Conservation (phyloP, 2,329 filamentous ascomycete species). For the Paecilomyces fulvus region DNA sequence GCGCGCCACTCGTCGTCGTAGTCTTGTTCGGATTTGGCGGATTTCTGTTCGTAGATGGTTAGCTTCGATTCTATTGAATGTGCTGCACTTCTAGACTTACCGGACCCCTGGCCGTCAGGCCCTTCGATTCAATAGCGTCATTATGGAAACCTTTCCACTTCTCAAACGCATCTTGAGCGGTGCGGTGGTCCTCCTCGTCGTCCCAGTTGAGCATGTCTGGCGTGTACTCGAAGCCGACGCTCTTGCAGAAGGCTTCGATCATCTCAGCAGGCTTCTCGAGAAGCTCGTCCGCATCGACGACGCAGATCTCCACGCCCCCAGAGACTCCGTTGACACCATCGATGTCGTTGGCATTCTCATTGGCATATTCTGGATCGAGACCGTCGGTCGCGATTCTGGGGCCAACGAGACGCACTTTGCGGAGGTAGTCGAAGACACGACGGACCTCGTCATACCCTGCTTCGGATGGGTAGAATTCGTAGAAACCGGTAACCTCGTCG, state of each 20-base stretch:
- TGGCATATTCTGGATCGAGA: constrained; percentile 21
- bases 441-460: constrained; percentile 86
- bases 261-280: constrained; percentile 73
- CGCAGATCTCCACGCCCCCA: constrained; percentile 57
- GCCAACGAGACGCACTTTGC: constrained; percentile 60
- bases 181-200: constrained; percentile 59
- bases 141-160: constrained; percentile 98
- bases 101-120: constrained; percentile 54
- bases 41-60: constrained; percentile 16
- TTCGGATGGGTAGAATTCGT: constrained; percentile 77
- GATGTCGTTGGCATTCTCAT: constrained; percentile 18
- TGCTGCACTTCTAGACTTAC: constrained; percentile 23
- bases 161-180: constrained; percentile 70
- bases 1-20: constrained; percentile 52
- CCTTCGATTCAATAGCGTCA: constrained; percentile 77
- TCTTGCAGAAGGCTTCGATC: constrained; percentile 71
- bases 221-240: constrained; percentile 67
- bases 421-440: constrained; percentile 76
- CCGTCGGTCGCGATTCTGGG: constrained; percentile 48
- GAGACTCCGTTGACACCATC: constrained; percentile 10
- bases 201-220: constrained; percentile 80
- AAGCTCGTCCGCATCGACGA: constrained; percentile 89
- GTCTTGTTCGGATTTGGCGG: constrained; percentile 43
- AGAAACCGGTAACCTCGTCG: constrained; percentile 71
- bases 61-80: not conserved